Evolutionary conservation across 2,329 filamentous ascomycete genomes (phyloP), one percentile per base, ranked within the genome.

Genomic region (Phialophora expanda): DNA sequence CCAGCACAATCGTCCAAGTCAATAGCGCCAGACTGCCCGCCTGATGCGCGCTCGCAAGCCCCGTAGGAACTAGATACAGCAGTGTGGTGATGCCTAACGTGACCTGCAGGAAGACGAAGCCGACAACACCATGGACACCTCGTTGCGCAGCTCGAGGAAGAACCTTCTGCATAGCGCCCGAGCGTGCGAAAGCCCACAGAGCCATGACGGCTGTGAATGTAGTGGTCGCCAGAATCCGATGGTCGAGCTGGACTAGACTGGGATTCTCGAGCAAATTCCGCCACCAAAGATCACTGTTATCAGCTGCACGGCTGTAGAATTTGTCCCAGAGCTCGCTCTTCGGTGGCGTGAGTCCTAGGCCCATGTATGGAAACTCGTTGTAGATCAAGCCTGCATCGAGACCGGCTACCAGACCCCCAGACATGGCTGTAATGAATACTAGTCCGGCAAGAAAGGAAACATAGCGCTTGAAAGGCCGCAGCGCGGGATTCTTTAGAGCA

Each of bases 291-390:
- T 99, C 96, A 14, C 56, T 67, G 20, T 69, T 66, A 50, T 86
- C 83, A 76, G 97, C 92, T 48, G 89, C 84, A 74, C 93, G 90
- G 65, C 88, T 89, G 85, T 97, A 97, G 81, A 92, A 96, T 44
- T 86, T 83, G 74, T 94, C 89, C 78, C 92, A 93, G 34, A 98
- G 87, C 80, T 98, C 94, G 9, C 87, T 84, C 74, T 85, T 87
- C 0, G 94, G 94, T 1, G 94, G 94, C 0, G 92, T 85, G 24
- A 96, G 81, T 11, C 93, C 92, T 3, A 87, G 79, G 8, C 95
- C 95, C 95, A 99, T 99, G 79, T 86, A 91, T 6, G 95, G 95
- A 78, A 99, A 98, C 78, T 99, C 93, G 77, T 99, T 99, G 84
- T 99, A 99, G 79, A 99, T 98, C 64, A 99, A 84, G 8, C 95